Conservation (phyloP, 306 rosid species). For the Ammopiptanthus mongolicus region DNA sequence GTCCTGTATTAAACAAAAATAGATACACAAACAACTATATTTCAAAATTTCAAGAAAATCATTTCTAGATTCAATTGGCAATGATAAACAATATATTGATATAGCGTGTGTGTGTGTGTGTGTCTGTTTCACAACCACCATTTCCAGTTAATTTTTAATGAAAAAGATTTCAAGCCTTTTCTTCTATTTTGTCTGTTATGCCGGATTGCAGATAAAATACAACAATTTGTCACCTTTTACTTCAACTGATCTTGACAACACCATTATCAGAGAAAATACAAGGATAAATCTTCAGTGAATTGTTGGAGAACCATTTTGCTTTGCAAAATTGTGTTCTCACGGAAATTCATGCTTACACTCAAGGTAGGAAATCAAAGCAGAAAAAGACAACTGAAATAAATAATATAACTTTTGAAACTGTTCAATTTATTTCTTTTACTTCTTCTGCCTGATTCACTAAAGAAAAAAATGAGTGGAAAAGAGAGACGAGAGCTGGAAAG, state of each 20-base stretch:
- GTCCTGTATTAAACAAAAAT: slow-evolving; percentile 46
- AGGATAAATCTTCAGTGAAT: neutral
- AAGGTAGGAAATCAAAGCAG: neutral
- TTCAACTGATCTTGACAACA: neutral
- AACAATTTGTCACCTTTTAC: neutral
- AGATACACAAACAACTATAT: neutral
- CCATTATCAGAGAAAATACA: neutral
- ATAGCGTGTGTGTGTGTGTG: neutral
- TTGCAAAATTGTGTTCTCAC: neutral
- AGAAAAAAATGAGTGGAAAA: neutral
- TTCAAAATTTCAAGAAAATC: neutral
- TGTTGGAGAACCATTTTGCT: neutral
- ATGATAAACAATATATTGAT: neutral
- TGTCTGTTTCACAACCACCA: neutral
- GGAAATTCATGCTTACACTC: neutral
- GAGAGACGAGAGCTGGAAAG: neutral
- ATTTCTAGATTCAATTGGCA: neutral
- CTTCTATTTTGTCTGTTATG: neutral
- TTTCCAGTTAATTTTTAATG: neutral
- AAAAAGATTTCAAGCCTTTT: neutral
- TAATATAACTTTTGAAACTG: neutral
- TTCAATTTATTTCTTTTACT: neutral
- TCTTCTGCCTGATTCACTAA: neutral
- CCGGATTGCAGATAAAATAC: neutral
- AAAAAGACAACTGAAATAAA: neutral